These are phyloP conservation scores for Elongisporangium prolatum DNA, from an alignment of 352 stramenopile genomes.

Conservation along the genomic window DNA sequence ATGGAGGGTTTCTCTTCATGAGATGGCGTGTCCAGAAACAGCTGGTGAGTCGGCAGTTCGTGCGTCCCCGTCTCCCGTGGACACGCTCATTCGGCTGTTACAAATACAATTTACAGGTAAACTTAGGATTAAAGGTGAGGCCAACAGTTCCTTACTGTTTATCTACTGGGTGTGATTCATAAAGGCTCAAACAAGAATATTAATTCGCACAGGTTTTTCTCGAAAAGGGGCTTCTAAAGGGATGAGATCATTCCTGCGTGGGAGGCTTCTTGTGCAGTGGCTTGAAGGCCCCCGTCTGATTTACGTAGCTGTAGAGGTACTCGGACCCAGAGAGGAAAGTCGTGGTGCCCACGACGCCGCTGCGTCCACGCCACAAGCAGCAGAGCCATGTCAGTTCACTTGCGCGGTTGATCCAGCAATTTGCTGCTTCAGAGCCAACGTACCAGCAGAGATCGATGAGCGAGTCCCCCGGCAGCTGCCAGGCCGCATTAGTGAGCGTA, in stretches of 20 bases:
- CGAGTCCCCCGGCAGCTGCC: conserved; percentile 55
- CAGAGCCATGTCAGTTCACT: conserved; percentile 3
- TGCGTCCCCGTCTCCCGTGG: not conserved
- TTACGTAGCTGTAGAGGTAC: conserved; percentile 73
- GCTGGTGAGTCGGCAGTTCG: not conserved
- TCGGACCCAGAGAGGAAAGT: conserved; percentile 73
- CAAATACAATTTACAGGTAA: not conserved
- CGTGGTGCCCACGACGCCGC: conserved; percentile 59
- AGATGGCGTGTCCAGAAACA: not conserved
- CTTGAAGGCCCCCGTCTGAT: conserved; percentile 63
- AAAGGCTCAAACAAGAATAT: not conserved
- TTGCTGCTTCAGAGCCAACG: conserved; percentile 8
- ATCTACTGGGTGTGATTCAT: not conserved
- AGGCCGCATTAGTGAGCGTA: conserved; percentile 67
- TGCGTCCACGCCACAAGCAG: conserved; percentile 11
- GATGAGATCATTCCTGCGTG: not conserved
- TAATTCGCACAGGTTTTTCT: not conserved
- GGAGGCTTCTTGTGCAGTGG: conserved; percentile 34
- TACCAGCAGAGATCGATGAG: conserved; percentile 65
- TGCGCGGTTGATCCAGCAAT: not conserved
- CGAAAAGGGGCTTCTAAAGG: not conserved
- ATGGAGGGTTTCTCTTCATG: not conserved
- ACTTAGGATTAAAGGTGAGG: not conserved
- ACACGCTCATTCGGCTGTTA: not conserved
- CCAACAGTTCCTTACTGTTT: not conserved